Percentiles rank a stretch among this genome's conserved stretches.
Conservation (phyloP, 2,329 filamentous ascomycete species). For the Verruconis gallopava region DNA sequence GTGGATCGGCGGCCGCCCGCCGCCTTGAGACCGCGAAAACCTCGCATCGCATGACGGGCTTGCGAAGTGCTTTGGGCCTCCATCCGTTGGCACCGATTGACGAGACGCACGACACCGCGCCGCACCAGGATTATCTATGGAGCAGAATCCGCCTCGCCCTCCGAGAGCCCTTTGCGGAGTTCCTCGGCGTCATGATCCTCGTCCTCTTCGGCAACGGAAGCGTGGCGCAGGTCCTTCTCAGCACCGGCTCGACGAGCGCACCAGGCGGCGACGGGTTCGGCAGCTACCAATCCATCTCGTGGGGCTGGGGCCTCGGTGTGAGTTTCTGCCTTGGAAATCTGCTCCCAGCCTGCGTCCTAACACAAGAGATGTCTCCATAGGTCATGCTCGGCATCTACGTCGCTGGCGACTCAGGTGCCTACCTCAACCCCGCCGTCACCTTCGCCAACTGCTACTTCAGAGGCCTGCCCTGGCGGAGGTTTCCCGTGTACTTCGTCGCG, state of each 20-base stretch:
- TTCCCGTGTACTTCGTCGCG: constrained; percentile 53
- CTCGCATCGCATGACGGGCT: constrained; percentile 2
- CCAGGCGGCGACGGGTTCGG: constrained; percentile 26
- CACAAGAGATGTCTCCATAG: no score
- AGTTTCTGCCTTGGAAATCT: not conserved
- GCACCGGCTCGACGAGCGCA: constrained; percentile 23
- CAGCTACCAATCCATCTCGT: constrained; percentile 28
- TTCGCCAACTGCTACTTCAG: constrained; percentile 57
- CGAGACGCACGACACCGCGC: constrained; percentile 27
- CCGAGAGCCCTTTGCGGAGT: constrained; percentile 32
- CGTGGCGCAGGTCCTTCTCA: constrained; percentile 31
- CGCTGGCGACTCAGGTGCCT: constrained; percentile 51
- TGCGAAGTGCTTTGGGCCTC: constrained; percentile 19
- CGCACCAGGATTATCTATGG: constrained; percentile 26
- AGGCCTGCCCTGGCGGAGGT: constrained; percentile 54
- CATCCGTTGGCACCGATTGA: constrained; percentile 28
- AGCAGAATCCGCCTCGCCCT: constrained; percentile 23
- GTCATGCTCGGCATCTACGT: constrained; percentile 45
- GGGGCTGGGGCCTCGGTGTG: constrained; percentile 21
- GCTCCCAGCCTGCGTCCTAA: constrained; percentile 22
- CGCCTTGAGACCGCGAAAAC: not conserved
- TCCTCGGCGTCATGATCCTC: constrained; percentile 30
- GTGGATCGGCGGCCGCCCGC: not conserved
- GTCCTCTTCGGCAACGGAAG: constrained; percentile 32
- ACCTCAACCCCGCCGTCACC: constrained; percentile 54